These are phyloP conservation scores for Monascus purpureus DNA, from an alignment of 495 filamentous ascomycete species.

Conservation along the genomic window DNA sequence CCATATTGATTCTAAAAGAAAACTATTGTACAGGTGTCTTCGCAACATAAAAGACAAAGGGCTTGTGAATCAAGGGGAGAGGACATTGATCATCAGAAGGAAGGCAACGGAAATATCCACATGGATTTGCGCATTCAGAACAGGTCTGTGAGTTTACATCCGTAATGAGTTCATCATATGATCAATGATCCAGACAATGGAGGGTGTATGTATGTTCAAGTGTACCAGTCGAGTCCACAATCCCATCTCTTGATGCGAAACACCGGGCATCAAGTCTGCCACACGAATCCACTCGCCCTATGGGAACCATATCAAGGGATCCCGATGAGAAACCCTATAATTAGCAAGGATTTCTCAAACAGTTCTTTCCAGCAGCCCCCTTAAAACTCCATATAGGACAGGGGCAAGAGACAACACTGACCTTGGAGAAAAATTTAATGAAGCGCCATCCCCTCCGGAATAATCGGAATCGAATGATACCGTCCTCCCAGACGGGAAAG, in stretches of 20 bases:
- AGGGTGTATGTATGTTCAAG: too few relatives aligned
- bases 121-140: conserved; percentile 30
- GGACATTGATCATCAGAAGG: conserved; percentile 55
- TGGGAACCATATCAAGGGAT: not conserved
- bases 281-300: conserved; percentile 9
- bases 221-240: too few relatives aligned
- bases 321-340: conserved; percentile 19
- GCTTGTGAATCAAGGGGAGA: conserved; percentile 78
- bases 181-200: not conserved
- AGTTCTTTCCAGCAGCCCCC: conserved; percentile 15
- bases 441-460: conserved; percentile 78
- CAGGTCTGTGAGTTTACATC: conserved; percentile 44
- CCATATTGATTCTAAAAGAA: too few relatives aligned
- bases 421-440: conserved; percentile 44
- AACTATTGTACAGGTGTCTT: not conserved
- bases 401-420: conserved; percentile 29
- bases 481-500: conserved; percentile 24
- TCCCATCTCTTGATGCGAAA: too few relatives aligned
- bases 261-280: too few relatives aligned
- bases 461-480: conserved; percentile 99
- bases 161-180: conserved; percentile 29
- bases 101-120: conserved; percentile 99
- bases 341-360: conserved; percentile 24
- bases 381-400: conserved; percentile 5
- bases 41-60: conserved; percentile 2